Evolutionary conservation across 2,329 filamentous ascomycete species (phyloP).

Genomic region (Colletotrichum neosansevieriae): DNA sequence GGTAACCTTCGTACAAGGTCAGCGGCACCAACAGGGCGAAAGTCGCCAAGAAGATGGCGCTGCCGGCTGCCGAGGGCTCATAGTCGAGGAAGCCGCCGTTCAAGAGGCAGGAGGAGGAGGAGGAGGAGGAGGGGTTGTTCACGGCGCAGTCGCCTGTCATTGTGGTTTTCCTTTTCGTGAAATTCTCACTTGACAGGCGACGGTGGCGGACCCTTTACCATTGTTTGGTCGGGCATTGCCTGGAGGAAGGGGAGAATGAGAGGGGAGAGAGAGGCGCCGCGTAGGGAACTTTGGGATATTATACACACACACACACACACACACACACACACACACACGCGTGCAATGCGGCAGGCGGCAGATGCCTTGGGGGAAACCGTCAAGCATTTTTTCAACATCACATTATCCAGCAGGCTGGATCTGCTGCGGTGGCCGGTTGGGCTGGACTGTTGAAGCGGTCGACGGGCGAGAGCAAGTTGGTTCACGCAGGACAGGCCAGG

Average conservation of each 20-base stretch:
- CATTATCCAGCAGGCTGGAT: constrained; percentile 25
- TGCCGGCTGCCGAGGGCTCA: constrained; percentile 53
- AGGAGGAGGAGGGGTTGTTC: constrained; percentile 42
- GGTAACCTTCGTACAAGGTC: constrained; percentile 53
- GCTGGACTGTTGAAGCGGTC: constrained; percentile 22
- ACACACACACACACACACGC: background rate
- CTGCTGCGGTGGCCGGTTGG: background rate
- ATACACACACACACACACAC: constrained; percentile 24
- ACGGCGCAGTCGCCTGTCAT: constrained; percentile 53
- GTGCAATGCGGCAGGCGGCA: background rate
- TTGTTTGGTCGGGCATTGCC: constrained; percentile 32
- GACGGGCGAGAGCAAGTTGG: constrained; percentile 13
- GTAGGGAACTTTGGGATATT: constrained; percentile 31
- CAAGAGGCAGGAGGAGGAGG: constrained; percentile 47
- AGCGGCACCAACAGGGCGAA: constrained; percentile 56
- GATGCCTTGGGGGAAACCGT: background rate
- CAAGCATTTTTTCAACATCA: constrained; percentile 7
- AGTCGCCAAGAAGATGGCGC: constrained; percentile 53
- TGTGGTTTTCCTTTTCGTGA: constrained; percentile 8
- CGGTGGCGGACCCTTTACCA: constrained; percentile 33
- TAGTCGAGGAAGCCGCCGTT: constrained; percentile 54
- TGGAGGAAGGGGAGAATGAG: constrained; percentile 18
- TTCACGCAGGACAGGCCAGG: constrained; percentile 32
- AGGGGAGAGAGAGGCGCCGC: constrained; percentile 15
- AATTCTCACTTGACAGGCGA: constrained; percentile 38